Evolutionary conservation across 2,329 filamentous ascomycete species (phyloP).

Genomic region (Talaromyces amestolkiae): DNA sequence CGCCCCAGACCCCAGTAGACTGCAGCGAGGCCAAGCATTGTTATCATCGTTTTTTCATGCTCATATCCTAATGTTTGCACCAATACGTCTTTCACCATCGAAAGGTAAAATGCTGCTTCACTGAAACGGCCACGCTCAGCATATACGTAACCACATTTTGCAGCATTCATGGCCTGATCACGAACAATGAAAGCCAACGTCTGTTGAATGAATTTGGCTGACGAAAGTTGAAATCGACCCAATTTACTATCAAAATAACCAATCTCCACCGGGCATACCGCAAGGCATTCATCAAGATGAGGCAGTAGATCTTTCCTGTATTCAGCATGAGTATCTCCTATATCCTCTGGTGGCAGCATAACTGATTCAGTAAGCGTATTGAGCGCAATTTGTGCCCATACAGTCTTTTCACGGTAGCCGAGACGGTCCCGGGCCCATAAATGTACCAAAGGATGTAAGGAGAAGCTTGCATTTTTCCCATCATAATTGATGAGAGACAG

Average conservation of each 20-base stretch:
- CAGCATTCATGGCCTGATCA: conserved; percentile 20
- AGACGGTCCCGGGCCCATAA: conserved; percentile 32
- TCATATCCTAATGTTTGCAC: conserved; percentile 18
- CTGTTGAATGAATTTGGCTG: conserved; percentile 12
- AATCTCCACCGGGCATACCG: conserved; percentile 12
- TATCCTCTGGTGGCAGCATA: conserved; percentile 15
- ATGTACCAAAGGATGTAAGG: conserved; percentile 37
- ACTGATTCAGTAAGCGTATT: conserved; percentile 23
- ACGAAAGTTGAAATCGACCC: conserved; percentile 15
- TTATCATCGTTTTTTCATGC: conserved; percentile 15
- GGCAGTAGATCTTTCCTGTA: conserved; percentile 27
- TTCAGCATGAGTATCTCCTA: conserved; percentile 17
- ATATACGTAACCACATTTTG: conserved; percentile 25
- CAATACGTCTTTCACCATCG: conserved; percentile 22
- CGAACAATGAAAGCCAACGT: conserved; percentile 19
- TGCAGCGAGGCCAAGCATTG: conserved; percentile 20
- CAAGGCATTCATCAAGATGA: conserved; percentile 25
- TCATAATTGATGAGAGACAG: conserved; percentile 24
- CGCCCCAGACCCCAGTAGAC: conserved; percentile 20
- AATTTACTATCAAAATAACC: conserved; percentile 4
- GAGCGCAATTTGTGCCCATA: conserved; percentile 19
- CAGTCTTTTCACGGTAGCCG: conserved; percentile 17
- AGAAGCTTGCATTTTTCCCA: conserved; percentile 24
- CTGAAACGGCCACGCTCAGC: conserved; percentile 24
- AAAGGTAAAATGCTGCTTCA: conserved; percentile 20